Base-by-base conservation (phyloP, 2,329 filamentous ascomycete genomes). In the Aspergillus alliaceus region DNA sequence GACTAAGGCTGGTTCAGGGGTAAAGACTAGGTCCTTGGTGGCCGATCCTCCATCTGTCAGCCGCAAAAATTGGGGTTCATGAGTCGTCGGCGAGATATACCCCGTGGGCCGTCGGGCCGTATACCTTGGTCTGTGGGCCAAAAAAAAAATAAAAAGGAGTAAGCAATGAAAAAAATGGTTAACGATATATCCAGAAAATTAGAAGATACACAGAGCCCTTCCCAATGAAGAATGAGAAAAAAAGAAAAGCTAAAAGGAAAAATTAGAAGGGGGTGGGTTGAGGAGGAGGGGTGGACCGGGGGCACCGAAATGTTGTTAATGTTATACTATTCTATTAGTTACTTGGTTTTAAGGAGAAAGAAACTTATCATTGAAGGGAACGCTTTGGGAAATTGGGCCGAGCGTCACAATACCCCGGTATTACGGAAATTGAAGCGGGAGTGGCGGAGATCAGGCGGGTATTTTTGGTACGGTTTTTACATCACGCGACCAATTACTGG, bases 381-480 rank as follows among this genome's bases (percentile, higher is more conserved):
- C n/a, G n/a, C n/a, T n/a, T n/a, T n/a, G 39, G 60, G 64, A 58
- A 63, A 57, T 62, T 60, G 59, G 29, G 18, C 61, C 62, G 61
- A 63, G 48, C 49, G 49, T 35, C 37, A 40, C 54, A 39, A 59
- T 54, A 54, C 61, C 56, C 49, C 40, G 34, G 49, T 29, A 40
- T 46, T 60, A 62, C 62, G 29, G 24, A 15, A 22, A 24, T 42
- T 20, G 39, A 37, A 56, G 44, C 22, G 7, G 8, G 24, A 15
- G n/a, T 40, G 32, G 27, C n/a, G 15, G 49, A 18, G n/a, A 7
- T 11, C 18, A 24, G 24, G 22, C 12, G 1, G 4, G 65, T 68
- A 69, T 61, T 62, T 64, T 64, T 61, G 52, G 69, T 73, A 72
- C 47, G 56, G 14, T 9, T 20, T 52, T 69, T 72, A 72, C 69